Base-by-base conservation (phyloP, 805 yeast species). In the Wickerhamiella kurtzmanii region DNA sequence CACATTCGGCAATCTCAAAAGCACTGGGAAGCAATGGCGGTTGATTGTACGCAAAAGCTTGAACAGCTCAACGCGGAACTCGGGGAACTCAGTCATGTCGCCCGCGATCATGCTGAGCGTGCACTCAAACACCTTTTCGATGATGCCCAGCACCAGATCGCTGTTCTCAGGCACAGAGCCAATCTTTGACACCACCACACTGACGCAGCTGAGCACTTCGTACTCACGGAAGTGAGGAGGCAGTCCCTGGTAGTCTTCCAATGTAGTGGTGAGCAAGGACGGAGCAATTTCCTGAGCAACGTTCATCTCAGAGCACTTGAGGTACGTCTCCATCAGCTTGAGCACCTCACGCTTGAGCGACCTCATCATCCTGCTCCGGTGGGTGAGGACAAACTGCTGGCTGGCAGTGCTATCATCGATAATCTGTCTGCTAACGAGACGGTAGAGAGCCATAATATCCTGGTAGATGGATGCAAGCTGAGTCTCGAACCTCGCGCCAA, bases 201-300 rank as follows among this genome's bases (percentile, higher is more conserved):
- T 79, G 77, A 92, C 80, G 73, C 97, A 88, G 65, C 83, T 85
- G 64, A 92, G 73, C 3, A 92, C 98, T 67, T 92, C 98, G 5
- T 96, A 95, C 67, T 92, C 98, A 62, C 97, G 80, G 8, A 96
- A 96, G 68, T 87, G 95, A 3, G 97, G 94, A 32, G 87, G 95
- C 60, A 84, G 84, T 16, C 77, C 69, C 58, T 76, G 77, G 67
- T 92, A 92, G 64, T 92, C 99, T 51, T 82, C 94, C 53, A 92
- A 73, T 15, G 86, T 88, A 0, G 96, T 85, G 41, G 73, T 73
- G 52, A 92, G 76, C 59, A 92, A 69, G 25, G 94, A 94, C 52
- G 83, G 84, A 3, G 87, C 79, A 54, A 92, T 73, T 53, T 82
- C 86, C 44, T 79, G 73, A 20, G 84, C 95, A 45, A 89, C 88